Evolutionary conservation across 805 yeast genomes (phyloP), one percentile per base, ranked within the genome.

Genomic region (Brettanomyces bruxellensis): DNA sequence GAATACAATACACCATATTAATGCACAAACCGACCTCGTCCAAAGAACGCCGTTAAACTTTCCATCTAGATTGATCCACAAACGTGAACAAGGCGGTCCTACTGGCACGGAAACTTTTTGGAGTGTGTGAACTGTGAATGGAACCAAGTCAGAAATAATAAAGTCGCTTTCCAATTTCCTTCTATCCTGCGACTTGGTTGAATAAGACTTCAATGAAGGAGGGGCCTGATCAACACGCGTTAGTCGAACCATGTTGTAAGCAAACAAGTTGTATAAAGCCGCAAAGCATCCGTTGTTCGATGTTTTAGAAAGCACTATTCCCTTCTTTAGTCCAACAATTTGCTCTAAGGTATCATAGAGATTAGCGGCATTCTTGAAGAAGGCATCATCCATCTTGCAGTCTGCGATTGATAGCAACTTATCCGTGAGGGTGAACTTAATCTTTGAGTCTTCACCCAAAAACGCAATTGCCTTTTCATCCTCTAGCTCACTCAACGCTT

Each of bases 51-150:
- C 63, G 49, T 83, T 80, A 39, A 89, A 70, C 25, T 70, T 61
- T 1, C 95, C 91, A 32, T 67, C 61, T 35, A 82, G 61, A 53
- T 82, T 84, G 11, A 86, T 69, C 96, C 96, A 88, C 7, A 83
- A 59, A 37, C 75, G 74, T 2, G 84, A 75, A 49, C 86, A 81
- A 2, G 89, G 77, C 18, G 70, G 63, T 0, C 82, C 83, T 7
- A 68, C 51, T 0, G 90, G 89, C 3, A 81, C 73, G 1, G 79
- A 68, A 1, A 67, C 58, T 4, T 53, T 48, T 1, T 47, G 45
- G 18, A 49, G 43, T n/a, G 47, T 39, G 43, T 49, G 41, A 5
- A 38, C 46, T n/a, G 44, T 25, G 3, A 12, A 13, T 8, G 4
- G 14, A 37, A 52, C 44, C 34, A 51, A 56, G 47, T 45, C 49